Evolutionary conservation across 495 filamentous ascomycete species (phyloP).

Genomic region (Monascus purpureus): DNA sequence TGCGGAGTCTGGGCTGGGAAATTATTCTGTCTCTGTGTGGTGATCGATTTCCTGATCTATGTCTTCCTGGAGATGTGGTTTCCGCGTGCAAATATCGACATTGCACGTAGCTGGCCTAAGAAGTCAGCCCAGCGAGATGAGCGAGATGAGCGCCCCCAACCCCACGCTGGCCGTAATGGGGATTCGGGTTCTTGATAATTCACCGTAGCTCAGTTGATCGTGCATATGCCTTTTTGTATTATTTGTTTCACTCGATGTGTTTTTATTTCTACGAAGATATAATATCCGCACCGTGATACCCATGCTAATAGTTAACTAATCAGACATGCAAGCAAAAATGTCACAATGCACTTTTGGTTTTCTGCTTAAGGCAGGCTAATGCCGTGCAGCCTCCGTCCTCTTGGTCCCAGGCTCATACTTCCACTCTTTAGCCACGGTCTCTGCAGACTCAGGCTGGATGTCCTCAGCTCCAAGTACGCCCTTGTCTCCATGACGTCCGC

Average conservation of each 20-base stretch:
- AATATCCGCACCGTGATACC: constrained; percentile 5
- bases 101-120: constrained; percentile 80
- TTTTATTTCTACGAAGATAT: too few species aligned
- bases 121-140: constrained; percentile 30
- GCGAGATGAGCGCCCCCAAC: too few species aligned
- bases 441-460: constrained; percentile 28
- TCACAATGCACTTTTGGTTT: too few species aligned
- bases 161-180: too few species aligned
- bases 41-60: constrained; percentile 85
- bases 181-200: too few species aligned
- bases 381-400: constrained; percentile 1
- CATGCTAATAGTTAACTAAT: constrained; percentile 3
- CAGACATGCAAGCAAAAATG: constrained; percentile 3
- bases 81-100: constrained; percentile 72
- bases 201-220: neutral
- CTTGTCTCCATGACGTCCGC: constrained; percentile 16
- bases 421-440: constrained; percentile 33
- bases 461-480: constrained; percentile 25
- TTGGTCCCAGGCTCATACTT: constrained; percentile 20
- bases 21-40: constrained; percentile 84
- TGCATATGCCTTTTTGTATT: neutral
- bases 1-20: constrained; percentile 99
- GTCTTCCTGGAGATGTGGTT: constrained; percentile 77
- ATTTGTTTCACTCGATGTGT: neutral
- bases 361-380: too few species aligned